Conservation (phyloP, 805 yeast species). For the Osmozyma mogii region DNA sequence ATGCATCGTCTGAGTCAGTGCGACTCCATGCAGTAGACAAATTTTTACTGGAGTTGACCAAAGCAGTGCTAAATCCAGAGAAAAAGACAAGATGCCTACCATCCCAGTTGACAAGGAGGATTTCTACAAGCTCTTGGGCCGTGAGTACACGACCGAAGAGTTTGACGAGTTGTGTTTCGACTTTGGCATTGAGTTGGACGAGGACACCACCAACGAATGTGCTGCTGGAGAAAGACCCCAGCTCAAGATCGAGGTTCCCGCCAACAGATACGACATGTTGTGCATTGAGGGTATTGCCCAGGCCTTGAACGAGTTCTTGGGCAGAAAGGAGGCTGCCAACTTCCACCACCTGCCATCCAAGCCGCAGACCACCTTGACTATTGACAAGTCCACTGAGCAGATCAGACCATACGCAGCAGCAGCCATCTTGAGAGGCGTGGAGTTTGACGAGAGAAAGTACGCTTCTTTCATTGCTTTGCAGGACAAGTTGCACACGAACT, state of each 20-base stretch:
- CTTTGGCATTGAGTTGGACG: slow-evolving; percentile 96
- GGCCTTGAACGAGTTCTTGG: slow-evolving; percentile 85
- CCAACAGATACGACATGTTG: slow-evolving; percentile 96
- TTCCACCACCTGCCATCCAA: slow-evolving; percentile 55
- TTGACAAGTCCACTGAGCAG: slow-evolving; percentile 63
- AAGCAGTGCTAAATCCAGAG: neutral
- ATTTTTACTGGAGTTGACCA: too few species aligned
- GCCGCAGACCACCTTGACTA: slow-evolving; percentile 58
- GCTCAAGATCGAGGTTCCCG: slow-evolving; percentile 93
- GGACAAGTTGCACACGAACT: slow-evolving; percentile 89
- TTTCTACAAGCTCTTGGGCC: slow-evolving; percentile 69
- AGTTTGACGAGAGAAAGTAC: slow-evolving; percentile 76
- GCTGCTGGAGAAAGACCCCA: slow-evolving; percentile 85
- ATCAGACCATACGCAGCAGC: slow-evolving; percentile 92
- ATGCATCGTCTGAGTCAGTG: too few species aligned
- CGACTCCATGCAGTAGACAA: too few species aligned
- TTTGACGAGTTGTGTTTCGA: slow-evolving; percentile 97
- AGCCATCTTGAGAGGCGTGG: slow-evolving; percentile 82
- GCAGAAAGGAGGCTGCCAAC: slow-evolving; percentile 55
- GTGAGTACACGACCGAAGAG: slow-evolving; percentile 64
- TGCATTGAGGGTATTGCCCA: slow-evolving; percentile 98
- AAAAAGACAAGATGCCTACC: slow-evolving; percentile 71
- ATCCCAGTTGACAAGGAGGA: slow-evolving; percentile 92
- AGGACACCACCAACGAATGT: slow-evolving; percentile 83
- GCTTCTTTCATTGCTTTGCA: slow-evolving; percentile 93